Evolutionary conservation across 345 rosid genomes (phyloP).

Genomic region (Euphorbia pulcherrima): DNA sequence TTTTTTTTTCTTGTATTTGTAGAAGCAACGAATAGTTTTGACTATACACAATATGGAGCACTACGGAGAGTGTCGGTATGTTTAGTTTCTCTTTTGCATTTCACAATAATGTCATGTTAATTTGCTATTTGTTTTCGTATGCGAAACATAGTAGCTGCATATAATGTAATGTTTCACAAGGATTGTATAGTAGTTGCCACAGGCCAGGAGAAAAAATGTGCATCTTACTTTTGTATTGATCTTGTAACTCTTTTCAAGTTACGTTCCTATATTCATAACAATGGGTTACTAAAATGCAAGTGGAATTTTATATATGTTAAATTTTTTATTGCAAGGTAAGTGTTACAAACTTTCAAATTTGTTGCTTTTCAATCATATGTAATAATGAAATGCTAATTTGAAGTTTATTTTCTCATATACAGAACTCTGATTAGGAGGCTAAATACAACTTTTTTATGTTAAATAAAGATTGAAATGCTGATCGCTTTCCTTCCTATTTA

Average conservation of each 20-base stretch:
- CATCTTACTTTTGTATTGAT: neutral
- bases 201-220: neutral
- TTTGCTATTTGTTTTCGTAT: neutral
- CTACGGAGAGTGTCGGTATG: constrained; percentile 52
- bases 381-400: neutral
- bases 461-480: neutral
- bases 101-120: neutral
- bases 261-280: neutral
- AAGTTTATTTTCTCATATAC: neutral
- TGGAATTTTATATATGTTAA: neutral
- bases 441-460: neutral
- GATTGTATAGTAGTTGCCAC: neutral
- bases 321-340: neutral
- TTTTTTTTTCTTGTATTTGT: constrained; percentile 1
- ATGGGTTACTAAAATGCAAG: neutral
- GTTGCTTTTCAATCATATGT: too few relatives aligned
- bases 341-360: neutral
- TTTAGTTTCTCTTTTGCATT: constrained; percentile 3
- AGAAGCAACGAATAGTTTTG: constrained; percentile 53
- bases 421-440: neutral
- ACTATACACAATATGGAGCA: constrained; percentile 63
- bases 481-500: neutral
- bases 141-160: neutral
- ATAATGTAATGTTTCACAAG: neutral
- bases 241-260: neutral